Base-by-base conservation (phyloP, 495 filamentous ascomycete genomes). In the Pyrenula aspistea region DNA sequence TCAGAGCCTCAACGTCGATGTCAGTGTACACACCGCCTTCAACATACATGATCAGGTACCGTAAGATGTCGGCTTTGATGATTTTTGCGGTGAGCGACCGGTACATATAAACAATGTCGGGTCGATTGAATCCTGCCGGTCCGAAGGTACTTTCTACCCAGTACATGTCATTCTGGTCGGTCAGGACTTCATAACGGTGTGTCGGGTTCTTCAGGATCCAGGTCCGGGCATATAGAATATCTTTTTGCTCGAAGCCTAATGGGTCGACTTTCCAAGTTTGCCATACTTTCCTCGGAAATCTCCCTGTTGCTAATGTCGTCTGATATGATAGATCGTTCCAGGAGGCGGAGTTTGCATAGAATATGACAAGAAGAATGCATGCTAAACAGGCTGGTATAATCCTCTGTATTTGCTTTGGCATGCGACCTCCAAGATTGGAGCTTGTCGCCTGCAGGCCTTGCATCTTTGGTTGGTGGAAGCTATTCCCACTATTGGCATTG, bases 241-340 rank as follows among this genome's bases (percentile, higher is more conserved):
- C 82, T 20, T 78, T 70, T 55, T 75, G 70, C 56, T 81, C 80
- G 58, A 85, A 82, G 0, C 67, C 65, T 36, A 84, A 68, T 3
- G 82, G 75, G 61, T 78, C 73, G 25, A 81, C 75, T 63, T 84
- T 84, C 83, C 83, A 86, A 10, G 80, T 79, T 65, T 86, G 83
- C 83, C 83, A 86, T 58, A 86, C 82, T 63, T 82, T 82, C 25
- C 63, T 62, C 12, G 76, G 76, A 53, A 79, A 75, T 24, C 54
- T 50, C 31, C 53, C 57, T 54, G 51, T 52, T 47, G 53, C 53
- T 49, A 55, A 47, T 25, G 55, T 57, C 47, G 63, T 57, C 59
- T 63, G 63, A 56, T 66, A 57, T 1, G 60, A 24, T 25, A 63
- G 22, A 4, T 55, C 51, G 25, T 62, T 59, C 24, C 59, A 61